Conservation (phyloP, 257 asterid genomes). For the Nicotiana attenuata region DNA sequence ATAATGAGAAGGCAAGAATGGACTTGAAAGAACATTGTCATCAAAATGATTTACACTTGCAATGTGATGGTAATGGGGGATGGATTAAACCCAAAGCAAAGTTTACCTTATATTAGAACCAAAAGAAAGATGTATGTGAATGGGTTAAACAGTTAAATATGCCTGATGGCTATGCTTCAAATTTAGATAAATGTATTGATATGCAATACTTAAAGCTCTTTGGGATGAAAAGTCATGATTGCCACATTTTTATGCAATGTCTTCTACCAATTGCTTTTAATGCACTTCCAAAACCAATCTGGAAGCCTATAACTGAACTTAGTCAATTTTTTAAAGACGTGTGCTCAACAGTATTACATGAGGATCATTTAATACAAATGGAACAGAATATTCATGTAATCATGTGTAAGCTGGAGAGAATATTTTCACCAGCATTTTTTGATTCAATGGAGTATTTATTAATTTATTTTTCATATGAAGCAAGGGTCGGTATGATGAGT, state of each 20-base stretch:
- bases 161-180: neutral
- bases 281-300: too few relatives aligned
- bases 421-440: neutral
- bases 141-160: neutral
- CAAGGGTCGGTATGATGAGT: neutral
- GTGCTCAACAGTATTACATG: too few relatives aligned
- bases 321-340: too few relatives aligned
- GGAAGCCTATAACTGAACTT: too few relatives aligned
- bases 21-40: neutral
- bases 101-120: neutral
- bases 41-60: neutral
- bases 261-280: neutral
- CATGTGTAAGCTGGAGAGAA: neutral
- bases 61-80: neutral
- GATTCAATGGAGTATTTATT: neutral
- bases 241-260: neutral
- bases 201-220: neutral
- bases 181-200: neutral
- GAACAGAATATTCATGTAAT: too few relatives aligned
- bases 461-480: neutral
- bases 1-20: neutral
- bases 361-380: too few relatives aligned
- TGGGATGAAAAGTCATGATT: neutral
- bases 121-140: too few relatives aligned
- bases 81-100: neutral